phyloP scores from a whole-genome alignment of 176 grass and related monocot genomes.

The Musa itinerans region DNA sequence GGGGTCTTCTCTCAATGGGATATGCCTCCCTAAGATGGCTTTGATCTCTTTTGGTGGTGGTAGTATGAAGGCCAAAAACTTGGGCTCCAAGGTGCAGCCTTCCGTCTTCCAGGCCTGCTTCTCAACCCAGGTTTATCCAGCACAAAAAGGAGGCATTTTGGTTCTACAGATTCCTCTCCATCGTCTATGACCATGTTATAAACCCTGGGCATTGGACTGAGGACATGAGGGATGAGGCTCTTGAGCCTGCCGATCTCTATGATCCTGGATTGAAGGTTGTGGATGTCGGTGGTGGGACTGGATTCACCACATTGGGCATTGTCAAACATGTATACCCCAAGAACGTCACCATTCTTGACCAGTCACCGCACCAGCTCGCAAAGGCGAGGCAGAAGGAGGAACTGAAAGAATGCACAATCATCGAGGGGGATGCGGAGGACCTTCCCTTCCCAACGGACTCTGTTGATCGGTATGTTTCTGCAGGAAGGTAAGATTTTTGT shows the following conservation, averaged over 20 bases:
- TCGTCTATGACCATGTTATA: slow-evolving; percentile 87
- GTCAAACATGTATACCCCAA: slow-evolving; percentile 48
- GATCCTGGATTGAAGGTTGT: slow-evolving; percentile 49
- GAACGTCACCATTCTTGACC: slow-evolving; percentile 90
- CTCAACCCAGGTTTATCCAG: slow-evolving; percentile 80
- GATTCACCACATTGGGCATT: slow-evolving; percentile 82
- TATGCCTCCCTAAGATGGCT: slow-evolving; percentile 27
- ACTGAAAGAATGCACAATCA: slow-evolving; percentile 62
- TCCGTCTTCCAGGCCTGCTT: slow-evolving; percentile 39
- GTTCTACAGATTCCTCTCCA: slow-evolving; percentile 96
- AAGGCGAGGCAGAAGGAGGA: slow-evolving; percentile 72
- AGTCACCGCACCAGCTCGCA: slow-evolving; percentile 83
- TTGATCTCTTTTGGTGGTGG: slow-evolving; percentile 1
- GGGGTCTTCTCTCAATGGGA: slow-evolving; percentile 5
- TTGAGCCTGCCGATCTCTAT: slow-evolving; percentile 65
- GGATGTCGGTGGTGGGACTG: slow-evolving; percentile 77
- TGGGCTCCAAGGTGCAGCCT: slow-evolving; percentile 29
- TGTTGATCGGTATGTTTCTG: slow-evolving; percentile 74
- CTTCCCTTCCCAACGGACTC: slow-evolving; percentile 66
- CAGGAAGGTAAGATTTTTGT: slow-evolving; percentile 49
- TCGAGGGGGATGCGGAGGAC: slow-evolving; percentile 91
- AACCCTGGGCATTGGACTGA: slow-evolving; percentile 95
- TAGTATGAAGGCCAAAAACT: slow-evolving; percentile 8
- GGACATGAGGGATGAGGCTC: slow-evolving; percentile 89
- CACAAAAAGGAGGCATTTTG: slow-evolving; percentile 99